phyloP scores from a whole-genome alignment of 2,329 filamentous ascomycete species.

The Chaetomium globosum region DNA sequence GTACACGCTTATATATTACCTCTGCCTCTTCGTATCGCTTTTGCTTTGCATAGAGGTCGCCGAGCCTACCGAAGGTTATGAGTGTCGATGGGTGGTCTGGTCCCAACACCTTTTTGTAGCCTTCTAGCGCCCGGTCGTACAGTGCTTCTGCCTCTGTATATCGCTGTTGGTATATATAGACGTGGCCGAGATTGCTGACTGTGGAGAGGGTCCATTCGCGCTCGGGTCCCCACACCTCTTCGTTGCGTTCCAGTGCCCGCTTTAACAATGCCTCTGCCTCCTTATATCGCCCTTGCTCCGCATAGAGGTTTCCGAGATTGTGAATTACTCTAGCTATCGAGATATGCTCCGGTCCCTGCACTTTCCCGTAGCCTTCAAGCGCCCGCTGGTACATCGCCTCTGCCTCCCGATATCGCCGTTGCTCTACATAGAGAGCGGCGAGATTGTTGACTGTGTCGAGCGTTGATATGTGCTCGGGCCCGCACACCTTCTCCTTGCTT shows the following conservation, averaged over 20 bases:
- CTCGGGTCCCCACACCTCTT: constrained; percentile 15
- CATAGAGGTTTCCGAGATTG: constrained; percentile 19
- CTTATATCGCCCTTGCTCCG: constrained; percentile 1
- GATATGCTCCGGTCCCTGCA: neutral
- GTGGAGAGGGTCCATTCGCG: constrained; percentile 13
- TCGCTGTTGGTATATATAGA: constrained; percentile 16
- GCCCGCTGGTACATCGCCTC: constrained; percentile 12
- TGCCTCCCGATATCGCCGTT: constrained; percentile 9
- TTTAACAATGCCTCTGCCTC: constrained; percentile 11
- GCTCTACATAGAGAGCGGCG: constrained; percentile 11
- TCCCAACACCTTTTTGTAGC: neutral
- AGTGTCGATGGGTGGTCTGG: neutral
- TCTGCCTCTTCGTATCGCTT: constrained; percentile 10
- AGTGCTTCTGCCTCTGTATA: neutral
- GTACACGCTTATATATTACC: constrained; percentile 11
- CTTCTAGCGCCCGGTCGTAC: constrained; percentile 8
- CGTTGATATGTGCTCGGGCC: constrained; percentile 6
- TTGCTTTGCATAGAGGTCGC: constrained; percentile 9
- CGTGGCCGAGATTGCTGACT: constrained; percentile 17
- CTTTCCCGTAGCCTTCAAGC: constrained; percentile 15
- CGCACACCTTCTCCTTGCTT: constrained; percentile 15
- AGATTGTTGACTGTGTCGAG: constrained; percentile 20
- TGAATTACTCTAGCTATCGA: constrained; percentile 15
- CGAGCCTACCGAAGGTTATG: neutral
- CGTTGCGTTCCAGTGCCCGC: constrained; percentile 5